Conservation (phyloP, 208 protist genomes). For the Angomonas ambiguus region DNA sequence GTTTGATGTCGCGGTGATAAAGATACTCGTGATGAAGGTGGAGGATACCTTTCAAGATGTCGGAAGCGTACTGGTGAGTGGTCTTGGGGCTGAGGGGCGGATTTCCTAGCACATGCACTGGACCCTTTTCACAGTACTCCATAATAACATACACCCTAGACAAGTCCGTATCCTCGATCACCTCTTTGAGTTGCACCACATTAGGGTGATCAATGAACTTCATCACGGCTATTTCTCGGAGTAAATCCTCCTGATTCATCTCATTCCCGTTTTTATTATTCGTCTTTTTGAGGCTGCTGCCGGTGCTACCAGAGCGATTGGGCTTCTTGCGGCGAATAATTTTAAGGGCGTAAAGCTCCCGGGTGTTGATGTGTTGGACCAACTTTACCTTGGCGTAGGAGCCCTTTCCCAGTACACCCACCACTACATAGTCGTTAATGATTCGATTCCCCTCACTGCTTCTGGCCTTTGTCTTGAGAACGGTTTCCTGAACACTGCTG, state of each 20-base stretch:
- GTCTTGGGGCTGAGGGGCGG: constrained; percentile 44
- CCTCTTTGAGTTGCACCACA: constrained; percentile 92
- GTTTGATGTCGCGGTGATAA: constrained; percentile 82
- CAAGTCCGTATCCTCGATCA: constrained; percentile 92
- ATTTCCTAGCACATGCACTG: constrained; percentile 53
- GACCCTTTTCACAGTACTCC: constrained; percentile 88
- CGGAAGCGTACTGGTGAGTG: constrained; percentile 49
- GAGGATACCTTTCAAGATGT: constrained; percentile 63
- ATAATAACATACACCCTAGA: constrained; percentile 93
- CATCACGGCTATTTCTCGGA: constrained; percentile 95
- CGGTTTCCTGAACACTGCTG: constrained; percentile 31
- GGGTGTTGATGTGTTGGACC: constrained; percentile 68
- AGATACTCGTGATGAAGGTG: constrained; percentile 75
- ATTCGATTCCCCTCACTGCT: constrained; percentile 79
- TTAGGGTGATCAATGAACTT: constrained; percentile 95
- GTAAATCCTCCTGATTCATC: constrained; percentile 63
- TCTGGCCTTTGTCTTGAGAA: constrained; percentile 46
- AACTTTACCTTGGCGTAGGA: constrained; percentile 87
- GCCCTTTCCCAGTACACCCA: constrained; percentile 71
- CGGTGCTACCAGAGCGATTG: constrained; percentile 8
- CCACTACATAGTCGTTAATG: constrained; percentile 90
- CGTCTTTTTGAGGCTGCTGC: background rate
- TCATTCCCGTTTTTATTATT: background rate
- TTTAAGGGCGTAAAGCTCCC: constrained; percentile 76
- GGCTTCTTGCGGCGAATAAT: constrained; percentile 48